Conservation (phyloP, 164 flowering plant species). For the Nelumbo lutea region DNA sequence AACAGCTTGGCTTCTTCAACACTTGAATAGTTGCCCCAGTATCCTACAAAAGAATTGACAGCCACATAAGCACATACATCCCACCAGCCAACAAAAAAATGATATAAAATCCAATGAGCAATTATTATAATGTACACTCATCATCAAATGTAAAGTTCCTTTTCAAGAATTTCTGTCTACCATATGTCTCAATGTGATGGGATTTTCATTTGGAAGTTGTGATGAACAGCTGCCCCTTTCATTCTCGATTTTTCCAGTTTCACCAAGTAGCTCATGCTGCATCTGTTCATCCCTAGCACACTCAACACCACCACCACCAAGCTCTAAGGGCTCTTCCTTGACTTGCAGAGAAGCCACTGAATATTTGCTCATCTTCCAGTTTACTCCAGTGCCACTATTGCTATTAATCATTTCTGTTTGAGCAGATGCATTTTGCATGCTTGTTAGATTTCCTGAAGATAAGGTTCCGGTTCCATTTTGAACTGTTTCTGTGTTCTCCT, state of each 20-base stretch:
- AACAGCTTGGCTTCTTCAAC: conserved; percentile 73
- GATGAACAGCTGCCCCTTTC: conserved; percentile 3
- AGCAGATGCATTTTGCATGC: conserved; percentile 10
- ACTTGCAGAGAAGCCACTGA: conserved; percentile 2
- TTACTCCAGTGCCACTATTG: conserved; percentile 4
- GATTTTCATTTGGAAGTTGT: conserved; percentile 6
- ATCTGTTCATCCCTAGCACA: neutral
- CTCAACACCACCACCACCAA: conserved; percentile 13
- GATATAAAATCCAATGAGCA: neutral
- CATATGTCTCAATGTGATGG: conserved; percentile 12
- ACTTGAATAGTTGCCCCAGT: conserved; percentile 59
- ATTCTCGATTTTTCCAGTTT: conserved; percentile 10
- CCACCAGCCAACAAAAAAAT: neutral
- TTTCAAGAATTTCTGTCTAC: conserved; percentile 3
- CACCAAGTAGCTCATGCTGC: conserved; percentile 11
- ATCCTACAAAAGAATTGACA: conserved; percentile 27
- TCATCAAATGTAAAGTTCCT: conserved; percentile 10
- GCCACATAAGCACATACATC: neutral
- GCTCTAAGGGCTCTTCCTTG: conserved; percentile 14
- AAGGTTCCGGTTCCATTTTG: conserved; percentile 28
- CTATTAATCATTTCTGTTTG: conserved; percentile 13
- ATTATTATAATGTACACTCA: conserved; percentile 15
- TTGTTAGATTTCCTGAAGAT: conserved; percentile 17
- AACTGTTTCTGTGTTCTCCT: conserved; percentile 15
- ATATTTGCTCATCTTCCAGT: neutral